Conservation (phyloP, 2,329 filamentous ascomycete genomes). For the Fusarium cyanostomum region DNA sequence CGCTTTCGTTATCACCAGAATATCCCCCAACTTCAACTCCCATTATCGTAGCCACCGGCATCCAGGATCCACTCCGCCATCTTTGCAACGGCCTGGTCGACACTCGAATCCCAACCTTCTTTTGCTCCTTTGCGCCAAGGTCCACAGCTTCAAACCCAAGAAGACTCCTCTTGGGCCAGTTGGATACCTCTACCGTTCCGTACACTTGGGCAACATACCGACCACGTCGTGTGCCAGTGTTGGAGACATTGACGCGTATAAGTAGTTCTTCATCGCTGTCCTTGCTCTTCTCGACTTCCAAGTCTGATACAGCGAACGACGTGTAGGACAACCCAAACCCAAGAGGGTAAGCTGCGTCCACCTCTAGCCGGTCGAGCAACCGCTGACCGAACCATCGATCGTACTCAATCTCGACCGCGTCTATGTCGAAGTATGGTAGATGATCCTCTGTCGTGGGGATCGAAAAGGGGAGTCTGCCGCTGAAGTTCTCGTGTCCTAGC, state of each 20-base stretch:
- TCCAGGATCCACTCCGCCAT: slow-evolving; percentile 1
- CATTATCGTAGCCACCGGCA: neutral
- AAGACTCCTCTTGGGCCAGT: slow-evolving; percentile 11
- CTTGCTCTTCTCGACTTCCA: neutral
- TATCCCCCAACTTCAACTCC: neutral
- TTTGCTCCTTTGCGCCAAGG: neutral
- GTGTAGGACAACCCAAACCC: slow-evolving; percentile 39
- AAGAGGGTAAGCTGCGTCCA: slow-evolving; percentile 27
- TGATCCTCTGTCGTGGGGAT: slow-evolving; percentile 28
- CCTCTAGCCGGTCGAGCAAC: slow-evolving; percentile 20
- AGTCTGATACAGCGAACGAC: neutral
- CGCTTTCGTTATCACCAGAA: neutral
- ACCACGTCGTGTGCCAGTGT: slow-evolving; percentile 14
- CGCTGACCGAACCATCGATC: slow-evolving; percentile 34
- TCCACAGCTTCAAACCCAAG: slow-evolving; percentile 20
- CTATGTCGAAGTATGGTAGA: slow-evolving; percentile 23
- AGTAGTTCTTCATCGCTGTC: neutral
- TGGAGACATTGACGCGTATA: neutral
- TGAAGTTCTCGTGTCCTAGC: slow-evolving; percentile 8
- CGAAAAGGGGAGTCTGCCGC: slow-evolving; percentile 29
- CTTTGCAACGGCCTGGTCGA: slow-evolving; percentile 12
- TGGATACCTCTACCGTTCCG: slow-evolving; percentile 1
- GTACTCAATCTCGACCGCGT: slow-evolving; percentile 22
- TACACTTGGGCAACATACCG: slow-evolving; percentile 33
- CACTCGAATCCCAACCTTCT: neutral